phyloP scores from a whole-genome alignment of 1,284 basidiomycete species.

The Sutorius eximius region DNA sequence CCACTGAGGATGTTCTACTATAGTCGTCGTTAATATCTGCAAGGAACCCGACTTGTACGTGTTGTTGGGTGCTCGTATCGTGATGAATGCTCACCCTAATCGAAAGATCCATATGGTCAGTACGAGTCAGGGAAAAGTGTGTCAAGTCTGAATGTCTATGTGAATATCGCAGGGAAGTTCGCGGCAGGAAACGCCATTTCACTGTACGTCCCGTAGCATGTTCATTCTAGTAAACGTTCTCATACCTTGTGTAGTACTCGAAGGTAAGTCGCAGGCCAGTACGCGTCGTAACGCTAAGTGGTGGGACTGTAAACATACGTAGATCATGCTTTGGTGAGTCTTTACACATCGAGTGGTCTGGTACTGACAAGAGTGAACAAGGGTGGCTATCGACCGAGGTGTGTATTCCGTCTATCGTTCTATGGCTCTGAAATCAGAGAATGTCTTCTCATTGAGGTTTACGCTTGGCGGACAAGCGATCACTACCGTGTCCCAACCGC shows the following conservation, averaged over 20 bases:
- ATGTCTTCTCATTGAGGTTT: conserved; percentile 49
- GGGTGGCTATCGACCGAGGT: conserved; percentile 92
- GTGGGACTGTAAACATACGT: neutral
- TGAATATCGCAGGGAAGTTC: conserved; percentile 68
- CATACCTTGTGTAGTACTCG: conserved; percentile 61
- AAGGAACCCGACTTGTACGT: conserved; percentile 75
- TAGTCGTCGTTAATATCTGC: conserved; percentile 66
- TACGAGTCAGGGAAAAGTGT: conserved; percentile 26
- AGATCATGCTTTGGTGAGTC: conserved; percentile 83
- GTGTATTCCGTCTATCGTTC: conserved; percentile 3
- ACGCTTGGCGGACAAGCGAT: conserved; percentile 87
- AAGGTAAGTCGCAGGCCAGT: conserved; percentile 53
- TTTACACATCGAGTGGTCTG: neutral
- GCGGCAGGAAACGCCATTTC: conserved; percentile 81
- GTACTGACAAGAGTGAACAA: conserved; percentile 31
- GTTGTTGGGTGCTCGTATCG: neutral
- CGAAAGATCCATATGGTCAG: conserved; percentile 71
- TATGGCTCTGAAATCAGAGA: neutral
- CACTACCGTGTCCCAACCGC: conserved; percentile 71
- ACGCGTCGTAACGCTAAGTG: conserved; percentile 5
- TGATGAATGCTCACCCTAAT: conserved; percentile 24
- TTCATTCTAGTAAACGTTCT: neutral
- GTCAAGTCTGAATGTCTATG: conserved; percentile 18
- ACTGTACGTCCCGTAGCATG: conserved; percentile 54
- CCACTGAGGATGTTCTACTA: conserved; percentile 4